Evolutionary conservation across 768 basidiomycete genomes (phyloP).

Genomic region (Auricularia auricula-judae): DNA sequence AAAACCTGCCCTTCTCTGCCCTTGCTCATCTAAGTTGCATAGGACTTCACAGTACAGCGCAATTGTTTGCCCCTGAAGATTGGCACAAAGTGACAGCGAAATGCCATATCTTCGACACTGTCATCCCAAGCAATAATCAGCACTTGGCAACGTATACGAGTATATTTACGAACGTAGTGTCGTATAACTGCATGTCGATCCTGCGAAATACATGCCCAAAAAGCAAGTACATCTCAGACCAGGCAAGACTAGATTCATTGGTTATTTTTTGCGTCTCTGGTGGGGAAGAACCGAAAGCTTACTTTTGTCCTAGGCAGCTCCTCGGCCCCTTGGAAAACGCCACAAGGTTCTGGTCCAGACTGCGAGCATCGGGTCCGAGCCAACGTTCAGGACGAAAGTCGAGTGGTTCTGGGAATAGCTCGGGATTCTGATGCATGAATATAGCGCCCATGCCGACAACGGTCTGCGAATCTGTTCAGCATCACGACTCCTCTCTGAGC

Average conservation of each 20-base stretch:
- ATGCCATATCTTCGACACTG: no score
- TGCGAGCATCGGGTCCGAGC: constrained; percentile 23
- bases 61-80: no score
- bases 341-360: constrained; percentile 32
- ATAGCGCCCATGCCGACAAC: constrained; percentile 29
- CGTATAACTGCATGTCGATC: constrained; percentile 23
- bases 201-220: constrained; percentile 30
- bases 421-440: constrained; percentile 28
- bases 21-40: no score
- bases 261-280: background rate
- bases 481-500: background rate
- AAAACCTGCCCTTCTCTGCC: no score
- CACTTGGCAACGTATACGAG: no score
- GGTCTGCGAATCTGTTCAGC: constrained; percentile 18
- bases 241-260: constrained; percentile 26
- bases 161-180: constrained; percentile 12
- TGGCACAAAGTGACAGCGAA: no score
- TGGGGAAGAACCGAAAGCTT: constrained; percentile 7
- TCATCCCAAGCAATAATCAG: no score
- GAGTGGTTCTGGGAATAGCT: constrained; percentile 30
- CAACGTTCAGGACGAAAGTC: constrained; percentile 33
- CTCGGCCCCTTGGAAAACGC: constrained; percentile 35
- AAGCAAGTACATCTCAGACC: constrained; percentile 32
- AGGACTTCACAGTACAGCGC: no score
- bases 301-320: constrained; percentile 36